A percentile compares a stretch with the other conserved stretches of the same genome.
These are phyloP conservation scores for Sugiyamaella paludigena DNA, from an alignment of 1,139 yeast genomes.

Conservation along the genomic window DNA sequence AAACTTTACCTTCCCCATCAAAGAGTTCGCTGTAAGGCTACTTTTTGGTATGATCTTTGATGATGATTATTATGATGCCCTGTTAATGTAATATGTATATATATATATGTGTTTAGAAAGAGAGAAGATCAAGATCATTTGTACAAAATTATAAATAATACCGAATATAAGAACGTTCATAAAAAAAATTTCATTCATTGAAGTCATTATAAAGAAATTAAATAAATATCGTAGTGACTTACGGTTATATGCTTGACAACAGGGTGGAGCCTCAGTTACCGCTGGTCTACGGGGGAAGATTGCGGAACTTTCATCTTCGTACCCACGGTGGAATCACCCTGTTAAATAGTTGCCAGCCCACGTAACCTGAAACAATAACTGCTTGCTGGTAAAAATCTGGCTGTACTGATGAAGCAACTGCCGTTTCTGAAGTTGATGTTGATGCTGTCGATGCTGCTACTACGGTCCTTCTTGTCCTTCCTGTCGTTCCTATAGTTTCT, in stretches of 20 bases:
- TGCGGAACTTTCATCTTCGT: slow-evolving; percentile 11
- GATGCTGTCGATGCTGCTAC: too few species aligned
- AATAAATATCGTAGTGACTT: too few species aligned
- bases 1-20: neutral
- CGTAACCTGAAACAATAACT: slow-evolving; percentile 27
- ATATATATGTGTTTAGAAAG: slow-evolving; percentile 2
- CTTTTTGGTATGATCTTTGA: too few species aligned
- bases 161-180: too few species aligned
- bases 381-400: slow-evolving; percentile 29
- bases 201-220: too few species aligned
- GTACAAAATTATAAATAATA: too few species aligned
- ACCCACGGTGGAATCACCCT: slow-evolving; percentile 25
- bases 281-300: neutral
- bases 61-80: neutral
- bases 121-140: too few species aligned
- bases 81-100: slow-evolving; percentile 10
- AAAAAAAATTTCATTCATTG: too few species aligned
- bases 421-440: too few species aligned
- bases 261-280: neutral
- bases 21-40: too few species aligned
- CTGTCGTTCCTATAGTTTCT: neutral
- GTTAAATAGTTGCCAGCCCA: slow-evolving; percentile 29
- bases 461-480: too few species aligned
- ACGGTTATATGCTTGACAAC: too few species aligned
- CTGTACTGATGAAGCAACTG: neutral